phyloP scores from a whole-genome alignment of 2,329 filamentous ascomycete genomes.

The Aspergillus hortae region DNA sequence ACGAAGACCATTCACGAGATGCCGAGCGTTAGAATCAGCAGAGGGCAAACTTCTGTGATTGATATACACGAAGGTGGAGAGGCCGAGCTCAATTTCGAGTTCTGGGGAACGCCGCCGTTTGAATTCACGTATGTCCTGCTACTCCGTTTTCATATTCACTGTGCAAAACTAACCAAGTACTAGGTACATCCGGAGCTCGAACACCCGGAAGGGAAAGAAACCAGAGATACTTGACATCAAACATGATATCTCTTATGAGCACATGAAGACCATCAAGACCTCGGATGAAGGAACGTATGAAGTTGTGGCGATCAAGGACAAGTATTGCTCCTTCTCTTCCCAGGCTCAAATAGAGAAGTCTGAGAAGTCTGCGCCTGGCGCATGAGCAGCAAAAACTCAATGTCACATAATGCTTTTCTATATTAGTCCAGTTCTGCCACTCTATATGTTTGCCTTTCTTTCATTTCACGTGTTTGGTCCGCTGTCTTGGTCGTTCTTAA shows the following conservation, averaged over 20 bases:
- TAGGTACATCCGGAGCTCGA: conserved; percentile 81
- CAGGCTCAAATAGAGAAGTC: conserved; percentile 54
- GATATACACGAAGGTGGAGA: conserved; percentile 97
- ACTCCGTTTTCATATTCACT: neutral
- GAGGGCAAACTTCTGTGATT: conserved; percentile 73
- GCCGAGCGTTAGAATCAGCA: conserved; percentile 85
- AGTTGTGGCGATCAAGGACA: conserved; percentile 92
- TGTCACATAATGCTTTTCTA: conserved; percentile 13
- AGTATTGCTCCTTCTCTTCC: conserved; percentile 83
- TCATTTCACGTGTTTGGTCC: conserved; percentile 6
- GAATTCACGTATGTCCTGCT: conserved; percentile 69
- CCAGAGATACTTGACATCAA: conserved; percentile 83
- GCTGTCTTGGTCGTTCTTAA: neutral
- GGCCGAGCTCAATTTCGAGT: conserved; percentile 90
- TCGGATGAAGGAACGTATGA: conserved; percentile 97
- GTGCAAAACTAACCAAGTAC: conserved; percentile 12
- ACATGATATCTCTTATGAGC: conserved; percentile 78
- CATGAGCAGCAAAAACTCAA: conserved; percentile 12
- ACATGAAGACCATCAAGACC: conserved; percentile 75
- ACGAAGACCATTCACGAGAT: conserved; percentile 85
- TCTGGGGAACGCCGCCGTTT: conserved; percentile 92
- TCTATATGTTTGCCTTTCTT: neutral
- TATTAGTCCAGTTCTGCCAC: neutral
- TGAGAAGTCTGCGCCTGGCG: conserved; percentile 33
- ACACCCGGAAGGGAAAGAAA: conserved; percentile 73